Evolutionary conservation across 768 basidiomycete species (phyloP).

Genomic region (Boletellus emodensis): DNA sequence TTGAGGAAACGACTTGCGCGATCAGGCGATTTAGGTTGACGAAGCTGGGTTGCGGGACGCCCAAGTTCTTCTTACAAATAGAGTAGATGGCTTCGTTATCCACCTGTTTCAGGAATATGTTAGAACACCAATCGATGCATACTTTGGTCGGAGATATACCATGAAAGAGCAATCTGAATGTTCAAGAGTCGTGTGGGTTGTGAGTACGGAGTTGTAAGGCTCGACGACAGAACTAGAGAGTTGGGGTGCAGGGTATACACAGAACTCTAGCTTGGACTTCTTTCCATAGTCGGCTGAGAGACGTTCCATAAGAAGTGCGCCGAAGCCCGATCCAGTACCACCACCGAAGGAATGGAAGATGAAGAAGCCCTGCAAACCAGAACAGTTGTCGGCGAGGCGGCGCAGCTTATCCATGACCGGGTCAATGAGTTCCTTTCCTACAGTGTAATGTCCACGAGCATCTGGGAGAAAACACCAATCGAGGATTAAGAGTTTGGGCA

Average conservation of each 20-base stretch:
- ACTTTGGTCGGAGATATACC: conserved; percentile 41
- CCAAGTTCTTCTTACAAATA: conserved; percentile 96
- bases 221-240: conserved; percentile 96
- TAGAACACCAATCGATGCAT: not conserved
- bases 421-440: conserved; percentile 98
- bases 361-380: conserved; percentile 98
- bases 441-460: conserved; percentile 98
- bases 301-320: conserved; percentile 94
- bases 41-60: conserved; percentile 82
- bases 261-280: conserved; percentile 98
- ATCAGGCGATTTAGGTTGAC: conserved; percentile 94
- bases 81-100: conserved; percentile 99
- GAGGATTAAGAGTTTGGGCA: conserved; percentile 9
- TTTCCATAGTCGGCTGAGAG: conserved; percentile 99
- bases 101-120: conserved; percentile 47
- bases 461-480: conserved; percentile 44
- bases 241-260: conserved; percentile 93
- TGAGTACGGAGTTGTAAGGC: conserved; percentile 97
- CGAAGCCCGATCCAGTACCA: conserved; percentile 98
- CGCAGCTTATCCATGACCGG: conserved; percentile 95
- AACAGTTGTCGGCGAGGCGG: conserved; percentile 95
- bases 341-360: conserved; percentile 99
- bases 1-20: conserved; percentile 96
- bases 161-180: conserved; percentile 99
- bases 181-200: conserved; percentile 98